These are phyloP conservation scores for Sclerotinia nivalis DNA, from an alignment of 2,329 filamentous ascomycete species.

Conservation along the genomic window DNA sequence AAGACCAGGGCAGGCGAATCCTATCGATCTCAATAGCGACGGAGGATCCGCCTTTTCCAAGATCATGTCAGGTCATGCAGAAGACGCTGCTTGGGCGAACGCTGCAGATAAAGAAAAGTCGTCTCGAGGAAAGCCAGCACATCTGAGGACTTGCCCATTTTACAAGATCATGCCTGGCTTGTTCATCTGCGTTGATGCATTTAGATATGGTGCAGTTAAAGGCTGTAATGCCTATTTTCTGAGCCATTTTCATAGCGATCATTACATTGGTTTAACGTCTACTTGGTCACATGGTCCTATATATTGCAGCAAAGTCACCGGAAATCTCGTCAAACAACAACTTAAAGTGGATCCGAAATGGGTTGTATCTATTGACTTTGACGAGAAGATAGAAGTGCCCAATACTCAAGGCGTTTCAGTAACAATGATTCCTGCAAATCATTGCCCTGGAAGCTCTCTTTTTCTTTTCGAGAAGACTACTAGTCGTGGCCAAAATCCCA, in stretches of 20 bases:
- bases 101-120: constrained; percentile 79
- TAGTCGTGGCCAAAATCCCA: constrained; percentile 59
- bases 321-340: constrained; percentile 83
- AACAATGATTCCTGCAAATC: constrained; percentile 95
- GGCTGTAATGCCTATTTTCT: constrained; percentile 94
- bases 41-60: constrained; percentile 79
- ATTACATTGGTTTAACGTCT: constrained; percentile 87
- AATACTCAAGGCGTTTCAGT: constrained; percentile 80
- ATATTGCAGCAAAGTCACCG: constrained; percentile 92
- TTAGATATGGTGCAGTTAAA: constrained; percentile 89
- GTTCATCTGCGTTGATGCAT: constrained; percentile 91
- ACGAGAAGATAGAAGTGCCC: constrained; percentile 74
- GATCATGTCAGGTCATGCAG: constrained; percentile 88
- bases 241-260: constrained; percentile 97
- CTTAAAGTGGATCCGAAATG: constrained; percentile 83
- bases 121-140: constrained; percentile 80
- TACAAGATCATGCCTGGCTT: constrained; percentile 98
- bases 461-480: constrained; percentile 86
- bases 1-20: constrained; percentile 77
- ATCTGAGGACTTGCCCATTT: constrained; percentile 90
- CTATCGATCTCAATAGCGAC: constrained; percentile 57
- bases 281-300: constrained; percentile 93
- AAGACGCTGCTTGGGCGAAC: constrained; percentile 85
- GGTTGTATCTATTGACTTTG: constrained; percentile 83
- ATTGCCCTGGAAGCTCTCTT: constrained; percentile 91